Evolutionary conservation across 148 eudicot genomes (phyloP).

Genomic region (Vaccinium darrowii): DNA sequence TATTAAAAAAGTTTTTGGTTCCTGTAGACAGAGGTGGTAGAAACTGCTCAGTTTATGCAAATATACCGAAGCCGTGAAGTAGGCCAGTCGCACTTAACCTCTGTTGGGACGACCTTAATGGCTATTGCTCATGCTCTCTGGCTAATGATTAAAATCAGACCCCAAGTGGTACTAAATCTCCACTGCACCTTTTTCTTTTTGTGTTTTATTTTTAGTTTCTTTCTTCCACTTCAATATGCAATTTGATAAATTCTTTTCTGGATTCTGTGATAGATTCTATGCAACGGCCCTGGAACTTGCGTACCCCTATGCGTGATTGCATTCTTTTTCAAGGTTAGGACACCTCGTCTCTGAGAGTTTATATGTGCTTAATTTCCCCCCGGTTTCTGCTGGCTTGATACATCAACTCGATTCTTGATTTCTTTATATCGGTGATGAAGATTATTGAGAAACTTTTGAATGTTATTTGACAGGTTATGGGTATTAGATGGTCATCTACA

Average conservation of each 20-base stretch:
- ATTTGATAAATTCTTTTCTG: not conserved
- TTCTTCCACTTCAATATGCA: not conserved
- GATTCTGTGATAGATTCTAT: constrained; percentile 55
- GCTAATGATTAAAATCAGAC: constrained; percentile 86
- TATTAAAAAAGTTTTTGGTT: constrained; percentile 16
- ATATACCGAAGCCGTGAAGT: constrained; percentile 92
- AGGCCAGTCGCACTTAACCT: constrained; percentile 88
- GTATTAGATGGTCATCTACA: constrained; percentile 79
- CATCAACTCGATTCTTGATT: not conserved
- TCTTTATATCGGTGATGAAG: not conserved
- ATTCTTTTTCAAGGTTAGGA: constrained; percentile 70
- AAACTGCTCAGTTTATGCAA: constrained; percentile 61
- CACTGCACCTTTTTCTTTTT: not conserved
- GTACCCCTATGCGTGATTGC: constrained; percentile 78
- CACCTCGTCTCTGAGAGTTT: not conserved
- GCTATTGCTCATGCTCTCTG: constrained; percentile 78
- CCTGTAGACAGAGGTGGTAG: constrained; percentile 41
- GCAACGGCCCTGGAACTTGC: constrained; percentile 97
- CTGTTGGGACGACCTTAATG: constrained; percentile 74
- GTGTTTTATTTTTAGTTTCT: not conserved
- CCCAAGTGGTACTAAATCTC: constrained; percentile 70
- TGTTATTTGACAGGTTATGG: constrained; percentile 50
- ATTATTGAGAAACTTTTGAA: constrained; percentile 4
- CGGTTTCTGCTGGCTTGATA: not conserved
- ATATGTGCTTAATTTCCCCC: not conserved